Conservation (phyloP, 495 filamentous ascomycete genomes). For the Hyaloscypha variabilis region DNA sequence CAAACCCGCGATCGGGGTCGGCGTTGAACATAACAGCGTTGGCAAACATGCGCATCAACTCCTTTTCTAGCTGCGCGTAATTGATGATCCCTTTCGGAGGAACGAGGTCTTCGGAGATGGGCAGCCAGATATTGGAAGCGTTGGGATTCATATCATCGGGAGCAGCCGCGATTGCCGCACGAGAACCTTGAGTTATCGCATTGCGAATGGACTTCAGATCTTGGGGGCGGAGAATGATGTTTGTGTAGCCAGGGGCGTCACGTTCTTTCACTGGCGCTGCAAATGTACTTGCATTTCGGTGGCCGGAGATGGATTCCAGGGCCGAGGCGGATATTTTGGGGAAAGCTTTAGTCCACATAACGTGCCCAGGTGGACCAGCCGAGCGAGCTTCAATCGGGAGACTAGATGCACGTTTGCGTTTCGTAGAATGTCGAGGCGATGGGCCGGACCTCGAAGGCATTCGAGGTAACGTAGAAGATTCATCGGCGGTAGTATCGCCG, state of each 20-base stretch:
- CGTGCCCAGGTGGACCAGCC: conserved; percentile 54
- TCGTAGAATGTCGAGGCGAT: conserved; percentile 1
- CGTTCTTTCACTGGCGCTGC: conserved; percentile 79
- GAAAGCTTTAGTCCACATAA: conserved; percentile 76
- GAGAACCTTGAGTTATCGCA: conserved; percentile 76
- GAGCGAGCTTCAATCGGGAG: background rate
- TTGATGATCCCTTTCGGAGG: conserved; percentile 94
- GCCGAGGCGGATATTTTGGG: conserved; percentile 74
- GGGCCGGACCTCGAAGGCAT: conserved; percentile 15
- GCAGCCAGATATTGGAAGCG: conserved; percentile 61
- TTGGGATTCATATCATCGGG: conserved; percentile 46
- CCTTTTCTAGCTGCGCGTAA: conserved; percentile 89
- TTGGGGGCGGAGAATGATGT: conserved; percentile 83
- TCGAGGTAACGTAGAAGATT: conserved; percentile 27
- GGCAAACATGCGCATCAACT: conserved; percentile 95
- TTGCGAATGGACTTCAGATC: conserved; percentile 85
- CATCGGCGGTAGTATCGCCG: conserved; percentile 52
- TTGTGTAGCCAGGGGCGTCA: conserved; percentile 85
- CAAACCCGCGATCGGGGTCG: conserved; percentile 68
- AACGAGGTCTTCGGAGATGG: conserved; percentile 70
- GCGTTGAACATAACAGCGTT: conserved; percentile 98
- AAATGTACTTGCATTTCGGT: conserved; percentile 90
- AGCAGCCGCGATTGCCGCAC: conserved; percentile 66
- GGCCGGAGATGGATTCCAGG: conserved; percentile 80
- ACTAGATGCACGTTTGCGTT: conserved; percentile 25